Evolutionary conservation across 129 eudicot species (phyloP), one percentile per base, ranked within the genome.

Genomic region (Artemisia tridentata): DNA sequence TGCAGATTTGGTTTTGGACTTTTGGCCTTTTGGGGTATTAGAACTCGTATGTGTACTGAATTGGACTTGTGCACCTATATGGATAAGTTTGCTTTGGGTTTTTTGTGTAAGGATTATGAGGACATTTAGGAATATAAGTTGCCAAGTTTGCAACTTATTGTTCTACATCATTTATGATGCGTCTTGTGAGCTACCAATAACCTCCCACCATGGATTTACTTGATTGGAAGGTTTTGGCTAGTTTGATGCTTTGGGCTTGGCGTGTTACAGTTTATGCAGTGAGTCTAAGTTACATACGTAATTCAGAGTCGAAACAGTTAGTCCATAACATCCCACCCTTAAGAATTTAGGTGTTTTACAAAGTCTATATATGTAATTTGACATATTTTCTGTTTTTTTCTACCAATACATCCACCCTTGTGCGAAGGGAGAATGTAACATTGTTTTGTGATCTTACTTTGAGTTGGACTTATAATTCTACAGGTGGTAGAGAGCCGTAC

Each of bases 31-130:
- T 31, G 7, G 7, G 41, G 41, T 31, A 4, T 31, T 31, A 31
- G 41, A 31, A 31, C 7, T 31, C 41, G 7, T 31, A 31, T 31
- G 7, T 6, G 7, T 31, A 31, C 41, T 31, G 7, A 31, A 31
- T 31, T 31, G 41, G 41, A 31, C 0, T 31, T 31, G 41, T 31
- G 41, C 7, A 31, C 41, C 41, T 5, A 31, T 31, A 31, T 31
- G 41, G 41, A 31, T 6, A 4, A 31, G 41, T 69, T 64, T 90
- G 71, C 45, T 90, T 58, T 84, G 96, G 17, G 86, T 87, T 79
- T n/a, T 90, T 88, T 23, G 98, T 85, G 47, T 45, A 52, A 63
- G 92, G 82, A 5, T 5, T 31, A 31, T 31, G 41, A 31, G 5
- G 41, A 31, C 41, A 31, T 31, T 31, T 5, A 31, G 41, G 7